Conservation (phyloP, 495 filamentous ascomycete species). For the Talaromyces adpressus region DNA sequence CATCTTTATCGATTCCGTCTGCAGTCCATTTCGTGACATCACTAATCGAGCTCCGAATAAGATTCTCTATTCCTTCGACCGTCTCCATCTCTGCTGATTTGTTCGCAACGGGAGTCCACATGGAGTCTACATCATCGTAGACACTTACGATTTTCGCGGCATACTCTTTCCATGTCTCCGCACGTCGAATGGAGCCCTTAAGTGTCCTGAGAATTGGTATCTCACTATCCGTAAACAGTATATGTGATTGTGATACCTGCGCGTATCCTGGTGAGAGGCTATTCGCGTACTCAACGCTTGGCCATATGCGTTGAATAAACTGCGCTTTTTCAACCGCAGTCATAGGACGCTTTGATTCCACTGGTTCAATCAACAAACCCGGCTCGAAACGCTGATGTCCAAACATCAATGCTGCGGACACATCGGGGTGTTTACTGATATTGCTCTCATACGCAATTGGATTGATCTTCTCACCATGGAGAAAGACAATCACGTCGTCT, state of each 20-base stretch:
- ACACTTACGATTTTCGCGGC: slow-evolving; percentile 17
- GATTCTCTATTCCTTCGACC: neutral
- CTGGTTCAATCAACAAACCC: slow-evolving; percentile 25
- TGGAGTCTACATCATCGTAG: slow-evolving; percentile 18
- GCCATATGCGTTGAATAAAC: slow-evolving; percentile 35
- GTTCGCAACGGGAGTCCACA: slow-evolving; percentile 7
- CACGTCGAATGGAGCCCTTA: slow-evolving; percentile 40
- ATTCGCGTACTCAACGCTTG: slow-evolving; percentile 42
- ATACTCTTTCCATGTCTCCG: slow-evolving; percentile 16
- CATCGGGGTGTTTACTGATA: slow-evolving; percentile 16
- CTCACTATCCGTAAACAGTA: slow-evolving; percentile 28
- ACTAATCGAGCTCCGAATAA: too few species aligned
- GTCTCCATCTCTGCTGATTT: neutral
- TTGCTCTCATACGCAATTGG: slow-evolving; percentile 41
- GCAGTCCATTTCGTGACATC: too few species aligned
- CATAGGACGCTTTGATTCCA: slow-evolving; percentile 25
- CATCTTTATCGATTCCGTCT: too few species aligned
- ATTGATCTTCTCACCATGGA: slow-evolving; percentile 58
- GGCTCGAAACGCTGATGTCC: slow-evolving; percentile 29
- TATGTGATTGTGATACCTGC: slow-evolving; percentile 29
- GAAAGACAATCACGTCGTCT: slow-evolving; percentile 59
- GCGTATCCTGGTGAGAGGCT: slow-evolving; percentile 29
- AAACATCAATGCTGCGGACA: slow-evolving; percentile 24
- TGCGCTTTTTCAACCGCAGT: slow-evolving; percentile 20
- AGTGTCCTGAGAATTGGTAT: slow-evolving; percentile 33